Evolutionary conservation across 139 green algal species (phyloP).

Genomic region (Edaphochlamys debaryana): DNA sequence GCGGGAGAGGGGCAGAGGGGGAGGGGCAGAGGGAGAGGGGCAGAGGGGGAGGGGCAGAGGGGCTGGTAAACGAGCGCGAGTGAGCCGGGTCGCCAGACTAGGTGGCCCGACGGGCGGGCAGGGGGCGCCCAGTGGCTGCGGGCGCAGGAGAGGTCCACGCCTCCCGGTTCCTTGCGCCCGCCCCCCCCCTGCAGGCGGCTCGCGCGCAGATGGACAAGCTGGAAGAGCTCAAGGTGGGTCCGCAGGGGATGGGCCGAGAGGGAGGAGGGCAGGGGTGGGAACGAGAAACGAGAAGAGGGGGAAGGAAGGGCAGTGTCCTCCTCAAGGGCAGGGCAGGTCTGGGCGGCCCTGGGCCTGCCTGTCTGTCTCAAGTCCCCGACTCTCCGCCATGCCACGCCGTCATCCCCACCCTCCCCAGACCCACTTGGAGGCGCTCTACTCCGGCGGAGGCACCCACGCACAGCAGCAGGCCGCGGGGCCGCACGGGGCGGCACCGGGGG

Average conservation of each 20-base stretch:
- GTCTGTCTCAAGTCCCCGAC: too few relatives aligned
- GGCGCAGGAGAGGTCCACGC: too few relatives aligned
- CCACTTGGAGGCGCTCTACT: conserved; percentile 11
- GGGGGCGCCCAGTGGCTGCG: too few relatives aligned
- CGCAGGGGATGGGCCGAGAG: not conserved
- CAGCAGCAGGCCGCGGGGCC: not conserved
- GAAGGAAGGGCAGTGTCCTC: not conserved
- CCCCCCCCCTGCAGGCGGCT: conserved; percentile 55
- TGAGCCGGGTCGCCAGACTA: too few relatives aligned
- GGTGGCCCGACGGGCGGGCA: too few relatives aligned
- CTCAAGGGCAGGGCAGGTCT: not conserved
- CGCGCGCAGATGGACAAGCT: conserved; percentile 64
- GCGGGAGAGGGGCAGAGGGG: too few relatives aligned
- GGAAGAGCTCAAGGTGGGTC: conserved; percentile 52
- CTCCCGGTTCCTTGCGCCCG: too few relatives aligned
- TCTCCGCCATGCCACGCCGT: too few relatives aligned
- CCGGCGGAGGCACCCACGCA: not conserved
- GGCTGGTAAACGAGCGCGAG: too few relatives aligned
- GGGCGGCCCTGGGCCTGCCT: too few relatives aligned
- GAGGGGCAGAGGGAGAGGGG: too few relatives aligned
- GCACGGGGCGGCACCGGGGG: not conserved
- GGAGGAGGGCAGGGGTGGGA: not conserved
- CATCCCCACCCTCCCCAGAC: not conserved
- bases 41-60: too few relatives aligned
- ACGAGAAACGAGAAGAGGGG: not conserved